Evolutionary conservation across 2,329 filamentous ascomycete genomes (phyloP), one percentile per base, ranked within the genome.

Genomic region (Berkeleyomyces rouxiae): DNA sequence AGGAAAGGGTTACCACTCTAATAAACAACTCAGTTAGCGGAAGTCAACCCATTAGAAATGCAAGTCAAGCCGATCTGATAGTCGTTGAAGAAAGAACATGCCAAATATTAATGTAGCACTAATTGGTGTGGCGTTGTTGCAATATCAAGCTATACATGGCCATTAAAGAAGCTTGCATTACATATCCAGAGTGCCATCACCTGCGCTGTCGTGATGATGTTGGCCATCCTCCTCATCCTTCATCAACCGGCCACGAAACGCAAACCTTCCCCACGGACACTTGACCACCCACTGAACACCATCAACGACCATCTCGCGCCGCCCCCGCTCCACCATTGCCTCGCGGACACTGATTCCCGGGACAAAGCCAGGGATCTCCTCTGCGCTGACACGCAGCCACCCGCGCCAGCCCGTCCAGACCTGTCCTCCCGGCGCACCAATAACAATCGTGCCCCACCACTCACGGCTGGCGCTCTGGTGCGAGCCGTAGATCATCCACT

Each of bases 361-460:
- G 0, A 70, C 68, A 64, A 79, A 80, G 0, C 71, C 72, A 23
- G 68, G 66, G 0, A 77, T 72, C 40, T 72, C 70, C 46, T 74
- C 74, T 31, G 76, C 71, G 59, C 79, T 76, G 4, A 82, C 75
- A 9, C 75, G 73, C 62, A 82, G 67, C 81, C 81, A 83, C 7
- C 81, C 81, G 23, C 59, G 46, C 63, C 63, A 64, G 37, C 63
- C 60, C 3, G 63, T 64, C 63, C 63, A 64, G 11, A 62, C 59
- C n/a, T 64, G 44, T 64, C 71, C 75, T 71, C 74, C 74, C 0
- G 73, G 75, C 0, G 74, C 71, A 36, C 78, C 79, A 46, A 82
- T 67, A 4, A 83, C 75, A 36, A 83, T 67, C 1, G 78, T 81
- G n/a, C 81, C 81, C 81, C 81, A 83, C 76, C 77, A 82, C 64